phyloP scores from a whole-genome alignment of 352 stramenopile genomes.

The Pythium vanterpoolii region DNA sequence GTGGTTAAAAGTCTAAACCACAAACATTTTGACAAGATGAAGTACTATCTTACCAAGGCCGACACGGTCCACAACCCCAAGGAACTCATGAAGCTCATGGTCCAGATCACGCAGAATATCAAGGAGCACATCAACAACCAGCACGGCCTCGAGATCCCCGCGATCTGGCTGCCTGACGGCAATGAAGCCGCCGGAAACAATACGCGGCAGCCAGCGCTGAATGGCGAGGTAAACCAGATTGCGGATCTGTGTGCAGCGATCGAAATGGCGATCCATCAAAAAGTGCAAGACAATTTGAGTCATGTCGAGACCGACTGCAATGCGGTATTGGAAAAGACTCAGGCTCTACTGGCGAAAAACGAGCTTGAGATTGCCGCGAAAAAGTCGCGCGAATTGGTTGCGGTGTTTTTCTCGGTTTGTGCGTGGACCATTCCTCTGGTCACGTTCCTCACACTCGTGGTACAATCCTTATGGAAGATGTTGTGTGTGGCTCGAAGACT shows the following conservation, averaged over 20 bases:
- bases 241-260: conserved; percentile 35
- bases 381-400: conserved; percentile 41
- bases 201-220: conserved; percentile 13
- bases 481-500: neutral
- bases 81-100: conserved; percentile 67
- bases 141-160: conserved; percentile 55
- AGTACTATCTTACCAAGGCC: conserved; percentile 67
- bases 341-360: conserved; percentile 31
- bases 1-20: conserved; percentile 60
- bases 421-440: conserved; percentile 43
- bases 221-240: conserved; percentile 51
- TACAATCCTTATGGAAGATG: conserved; percentile 14
- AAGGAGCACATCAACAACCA: conserved; percentile 67
- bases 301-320: conserved; percentile 48
- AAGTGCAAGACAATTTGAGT: conserved; percentile 63
- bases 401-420: conserved; percentile 37
- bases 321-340: conserved; percentile 27
- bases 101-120: conserved; percentile 67
- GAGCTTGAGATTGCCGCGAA: conserved; percentile 41
- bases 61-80: conserved; percentile 57
- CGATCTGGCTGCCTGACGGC: conserved; percentile 45
- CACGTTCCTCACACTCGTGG: conserved; percentile 41
- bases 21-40: conserved; percentile 48
- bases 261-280: conserved; percentile 58
- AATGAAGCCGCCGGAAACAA: conserved; percentile 3